Percentiles rank a stretch among this genome's conserved stretches.
Conservation (phyloP, 495 filamentous ascomycete species). For the Aspergillus saccharolyticus region DNA sequence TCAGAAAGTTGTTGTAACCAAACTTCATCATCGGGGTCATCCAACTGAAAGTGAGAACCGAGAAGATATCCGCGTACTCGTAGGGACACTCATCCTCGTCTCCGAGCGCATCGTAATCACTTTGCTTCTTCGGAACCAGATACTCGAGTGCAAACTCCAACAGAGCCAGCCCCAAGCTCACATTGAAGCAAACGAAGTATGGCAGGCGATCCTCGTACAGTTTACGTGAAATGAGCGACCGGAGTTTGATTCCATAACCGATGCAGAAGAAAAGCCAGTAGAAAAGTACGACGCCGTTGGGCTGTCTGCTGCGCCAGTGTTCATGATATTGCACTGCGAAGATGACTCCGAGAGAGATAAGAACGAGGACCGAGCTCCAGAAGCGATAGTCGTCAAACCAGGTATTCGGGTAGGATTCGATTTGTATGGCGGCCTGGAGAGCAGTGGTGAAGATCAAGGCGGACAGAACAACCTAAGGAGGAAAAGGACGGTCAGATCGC, state of each 20-base stretch:
- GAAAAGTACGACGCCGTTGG: slow-evolving; percentile 90
- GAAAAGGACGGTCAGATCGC: slow-evolving; percentile 18
- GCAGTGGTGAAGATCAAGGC: slow-evolving; percentile 62
- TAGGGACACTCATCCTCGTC: slow-evolving; percentile 89
- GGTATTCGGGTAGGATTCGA: slow-evolving; percentile 59
- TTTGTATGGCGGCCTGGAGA: slow-evolving; percentile 73
- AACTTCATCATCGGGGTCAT: slow-evolving; percentile 98
- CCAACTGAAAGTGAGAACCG: slow-evolving; percentile 92
- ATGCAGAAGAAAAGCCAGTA: slow-evolving; percentile 93
- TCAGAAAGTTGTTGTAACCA: slow-evolving; percentile 87
- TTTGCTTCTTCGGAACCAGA: slow-evolving; percentile 81
- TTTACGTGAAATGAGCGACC: slow-evolving; percentile 76
- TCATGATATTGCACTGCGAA: slow-evolving; percentile 89
- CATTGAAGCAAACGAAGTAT: slow-evolving; percentile 76
- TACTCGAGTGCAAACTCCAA: slow-evolving; percentile 83
- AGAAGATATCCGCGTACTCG: slow-evolving; percentile 93
- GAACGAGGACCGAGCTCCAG: slow-evolving; percentile 74
- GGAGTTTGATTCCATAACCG: slow-evolving; percentile 76
- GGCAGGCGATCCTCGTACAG: slow-evolving; percentile 57
- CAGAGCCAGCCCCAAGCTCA: slow-evolving; percentile 65
- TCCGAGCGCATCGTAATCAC: slow-evolving; percentile 76
- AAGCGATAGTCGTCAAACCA: slow-evolving; percentile 85
- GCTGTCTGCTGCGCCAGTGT: slow-evolving; percentile 79
- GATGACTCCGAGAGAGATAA: slow-evolving; percentile 75
- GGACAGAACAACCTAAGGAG: slow-evolving; percentile 62